These are phyloP conservation scores for Cryphonectria naterciae DNA, from an alignment of 2,329 filamentous ascomycete genomes.

Conservation along the genomic window DNA sequence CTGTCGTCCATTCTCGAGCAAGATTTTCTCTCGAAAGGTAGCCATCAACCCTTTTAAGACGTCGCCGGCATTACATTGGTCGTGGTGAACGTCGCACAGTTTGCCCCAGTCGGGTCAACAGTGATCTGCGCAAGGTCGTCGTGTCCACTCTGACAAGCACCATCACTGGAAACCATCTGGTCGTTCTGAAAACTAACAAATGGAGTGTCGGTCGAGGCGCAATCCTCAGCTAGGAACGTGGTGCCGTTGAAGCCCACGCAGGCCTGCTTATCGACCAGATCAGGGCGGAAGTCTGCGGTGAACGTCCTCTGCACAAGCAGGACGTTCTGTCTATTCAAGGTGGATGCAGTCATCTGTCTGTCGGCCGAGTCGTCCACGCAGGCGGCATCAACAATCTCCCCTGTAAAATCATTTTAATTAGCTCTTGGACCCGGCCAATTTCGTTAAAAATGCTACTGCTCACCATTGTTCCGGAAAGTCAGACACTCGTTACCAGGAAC, in stretches of 20 bases:
- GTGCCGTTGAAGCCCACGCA: constrained; percentile 47
- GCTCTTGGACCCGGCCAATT: not conserved
- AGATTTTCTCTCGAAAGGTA: not conserved
- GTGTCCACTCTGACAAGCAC: constrained; percentile 42
- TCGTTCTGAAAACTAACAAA: constrained; percentile 37
- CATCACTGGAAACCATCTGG: constrained; percentile 36
- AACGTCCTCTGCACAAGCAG: constrained; percentile 45
- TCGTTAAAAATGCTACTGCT: not conserved
- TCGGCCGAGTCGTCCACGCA: constrained; percentile 43
- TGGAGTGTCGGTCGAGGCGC: constrained; percentile 33
- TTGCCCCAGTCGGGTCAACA: constrained; percentile 35
- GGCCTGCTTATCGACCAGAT: constrained; percentile 42
- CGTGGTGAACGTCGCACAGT: constrained; percentile 39
- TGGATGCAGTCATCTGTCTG: constrained; percentile 45
- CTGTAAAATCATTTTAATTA: constrained; percentile 30
- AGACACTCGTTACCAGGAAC: constrained; percentile 43
- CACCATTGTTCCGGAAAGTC: constrained; percentile 49
- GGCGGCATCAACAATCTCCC: constrained; percentile 47
- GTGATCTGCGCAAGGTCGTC: constrained; percentile 40
- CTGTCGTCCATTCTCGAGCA: too few relatives aligned
- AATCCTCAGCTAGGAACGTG: constrained; percentile 43
- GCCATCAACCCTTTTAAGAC: constrained; percentile 9
- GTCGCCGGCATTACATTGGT: constrained; percentile 35
- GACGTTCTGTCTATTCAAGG: constrained; percentile 37
- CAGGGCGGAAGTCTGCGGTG: constrained; percentile 42